These are phyloP conservation scores for Amauroascus verrucosus DNA, from an alignment of 2,329 filamentous ascomycete genomes.

Conservation along the genomic window DNA sequence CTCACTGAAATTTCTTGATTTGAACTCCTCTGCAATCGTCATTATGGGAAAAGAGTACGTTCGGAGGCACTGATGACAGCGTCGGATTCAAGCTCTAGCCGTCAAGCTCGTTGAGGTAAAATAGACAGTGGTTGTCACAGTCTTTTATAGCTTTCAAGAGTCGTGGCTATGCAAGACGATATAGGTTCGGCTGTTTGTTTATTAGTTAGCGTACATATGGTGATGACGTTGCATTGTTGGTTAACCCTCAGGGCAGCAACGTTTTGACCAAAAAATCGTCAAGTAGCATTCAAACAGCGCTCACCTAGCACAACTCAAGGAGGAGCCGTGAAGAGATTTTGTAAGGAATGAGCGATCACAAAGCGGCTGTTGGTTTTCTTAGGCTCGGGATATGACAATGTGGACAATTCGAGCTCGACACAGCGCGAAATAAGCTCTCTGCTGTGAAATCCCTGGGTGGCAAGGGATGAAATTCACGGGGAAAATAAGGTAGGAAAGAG, in stretches of 20 bases:
- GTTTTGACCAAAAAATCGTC: background rate
- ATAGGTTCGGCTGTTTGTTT: background rate
- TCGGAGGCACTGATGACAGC: background rate
- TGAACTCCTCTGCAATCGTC: conserved; percentile 54
- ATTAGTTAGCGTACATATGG: background rate
- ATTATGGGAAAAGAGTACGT: conserved; percentile 9
- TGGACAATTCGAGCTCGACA: background rate
- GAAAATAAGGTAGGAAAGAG: background rate
- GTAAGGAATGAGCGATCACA: conserved; percentile 7
- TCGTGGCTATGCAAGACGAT: background rate
- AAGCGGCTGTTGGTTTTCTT: background rate
- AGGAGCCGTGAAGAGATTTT: background rate
- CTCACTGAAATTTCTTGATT: conserved; percentile 57
- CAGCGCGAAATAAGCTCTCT: background rate
- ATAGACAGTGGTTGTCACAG: background rate
- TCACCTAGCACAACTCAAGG: background rate
- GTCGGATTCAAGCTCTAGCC: background rate
- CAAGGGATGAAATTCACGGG: background rate
- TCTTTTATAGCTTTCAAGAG: background rate
- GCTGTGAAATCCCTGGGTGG: background rate
- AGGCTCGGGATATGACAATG: background rate
- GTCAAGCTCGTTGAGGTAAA: background rate
- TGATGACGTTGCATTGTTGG: background rate
- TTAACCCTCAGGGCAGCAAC: background rate
- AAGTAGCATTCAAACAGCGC: background rate